These are phyloP conservation scores for Azolla pinnata DNA, from an alignment of 75 land plant genomes.

Conservation along the genomic window DNA sequence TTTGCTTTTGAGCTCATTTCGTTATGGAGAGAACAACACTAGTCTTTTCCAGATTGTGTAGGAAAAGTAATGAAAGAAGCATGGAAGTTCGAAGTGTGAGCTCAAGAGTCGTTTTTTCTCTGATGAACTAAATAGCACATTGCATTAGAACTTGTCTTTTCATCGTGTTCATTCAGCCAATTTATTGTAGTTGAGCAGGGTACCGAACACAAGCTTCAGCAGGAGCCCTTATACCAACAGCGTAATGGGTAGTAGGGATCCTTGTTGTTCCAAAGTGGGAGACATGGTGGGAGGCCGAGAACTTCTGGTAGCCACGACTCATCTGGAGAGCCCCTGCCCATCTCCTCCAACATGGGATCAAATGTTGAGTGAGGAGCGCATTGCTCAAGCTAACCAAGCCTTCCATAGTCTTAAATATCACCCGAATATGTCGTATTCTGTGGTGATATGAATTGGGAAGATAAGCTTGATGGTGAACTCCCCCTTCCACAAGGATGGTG, in stretches of 20 bases:
- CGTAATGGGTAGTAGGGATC: conserved; percentile 74
- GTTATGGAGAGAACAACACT: too few relatives aligned
- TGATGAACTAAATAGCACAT: too few relatives aligned
- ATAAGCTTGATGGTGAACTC: conserved; percentile 63
- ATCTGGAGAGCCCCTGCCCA: conserved; percentile 90
- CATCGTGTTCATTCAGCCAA: too few relatives aligned
- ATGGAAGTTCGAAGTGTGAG: too few relatives aligned
- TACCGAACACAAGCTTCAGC: conserved; percentile 47
- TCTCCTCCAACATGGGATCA: conserved; percentile 89
- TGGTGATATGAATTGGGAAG: conserved; percentile 99
- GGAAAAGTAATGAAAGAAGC: too few relatives aligned
- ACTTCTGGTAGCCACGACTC: conserved; percentile 70
- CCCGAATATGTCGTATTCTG: conserved; percentile 60
- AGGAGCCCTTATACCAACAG: conserved; percentile 58
- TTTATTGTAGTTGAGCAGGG: conserved; percentile 55
- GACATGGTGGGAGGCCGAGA: conserved; percentile 17
- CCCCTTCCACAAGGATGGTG: conserved; percentile 76
- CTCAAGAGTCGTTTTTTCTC: too few relatives aligned
- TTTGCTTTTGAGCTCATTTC: too few relatives aligned
- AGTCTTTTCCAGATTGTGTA: too few relatives aligned
- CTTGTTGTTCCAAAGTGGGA: conserved; percentile 50
- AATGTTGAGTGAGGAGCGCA: conserved; percentile 80
- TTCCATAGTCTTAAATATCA: conserved; percentile 33
- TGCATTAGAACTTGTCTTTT: too few relatives aligned
- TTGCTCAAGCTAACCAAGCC: conserved; percentile 64